Conservation (phyloP, 2,329 filamentous ascomycete genomes). For the Chrysoporthe cubensis region DNA sequence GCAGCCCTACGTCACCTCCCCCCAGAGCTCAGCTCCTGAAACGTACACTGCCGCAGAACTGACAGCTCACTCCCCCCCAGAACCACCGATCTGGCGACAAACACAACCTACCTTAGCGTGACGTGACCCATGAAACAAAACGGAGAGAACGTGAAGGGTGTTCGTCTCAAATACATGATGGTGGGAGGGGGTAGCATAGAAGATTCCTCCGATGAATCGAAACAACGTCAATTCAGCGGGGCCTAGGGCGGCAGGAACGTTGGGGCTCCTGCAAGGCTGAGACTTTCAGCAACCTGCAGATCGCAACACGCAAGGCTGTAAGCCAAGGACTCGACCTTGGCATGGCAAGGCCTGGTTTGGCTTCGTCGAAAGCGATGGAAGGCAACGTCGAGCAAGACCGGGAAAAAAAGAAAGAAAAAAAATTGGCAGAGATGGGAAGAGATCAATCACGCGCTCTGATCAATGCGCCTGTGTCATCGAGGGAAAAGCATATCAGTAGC, state of each 20-base stretch:
- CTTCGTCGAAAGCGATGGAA: background rate
- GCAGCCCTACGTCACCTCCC: background rate
- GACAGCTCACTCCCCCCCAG: constrained; percentile 13
- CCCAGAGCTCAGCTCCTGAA: constrained; percentile 9
- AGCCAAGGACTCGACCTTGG: background rate
- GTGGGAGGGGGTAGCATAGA: background rate
- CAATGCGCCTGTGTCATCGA: background rate
- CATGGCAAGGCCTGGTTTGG: background rate
- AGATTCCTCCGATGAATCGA: background rate
- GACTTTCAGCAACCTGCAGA: background rate
- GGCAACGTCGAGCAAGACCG: background rate
- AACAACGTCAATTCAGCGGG: background rate
- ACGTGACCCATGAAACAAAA: constrained; percentile 3
- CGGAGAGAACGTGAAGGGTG: constrained; percentile 13
- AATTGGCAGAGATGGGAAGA: background rate
- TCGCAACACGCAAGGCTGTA: constrained; percentile 4
- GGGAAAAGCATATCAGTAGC: background rate
- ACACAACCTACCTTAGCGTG: constrained; percentile 9
- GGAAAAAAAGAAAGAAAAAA: no score
- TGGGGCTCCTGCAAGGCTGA: constrained; percentile 26
- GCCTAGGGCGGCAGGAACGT: constrained; percentile 15
- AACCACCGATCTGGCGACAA: constrained; percentile 1
- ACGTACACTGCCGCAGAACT: constrained; percentile 18
- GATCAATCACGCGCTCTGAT: background rate
- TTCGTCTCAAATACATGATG: constrained; percentile 22